A percentile compares a stretch with the other conserved stretches of the same genome.
phyloP scores from a whole-genome alignment of 139 green algal species.

The Chlamydomonas sp. region DNA sequence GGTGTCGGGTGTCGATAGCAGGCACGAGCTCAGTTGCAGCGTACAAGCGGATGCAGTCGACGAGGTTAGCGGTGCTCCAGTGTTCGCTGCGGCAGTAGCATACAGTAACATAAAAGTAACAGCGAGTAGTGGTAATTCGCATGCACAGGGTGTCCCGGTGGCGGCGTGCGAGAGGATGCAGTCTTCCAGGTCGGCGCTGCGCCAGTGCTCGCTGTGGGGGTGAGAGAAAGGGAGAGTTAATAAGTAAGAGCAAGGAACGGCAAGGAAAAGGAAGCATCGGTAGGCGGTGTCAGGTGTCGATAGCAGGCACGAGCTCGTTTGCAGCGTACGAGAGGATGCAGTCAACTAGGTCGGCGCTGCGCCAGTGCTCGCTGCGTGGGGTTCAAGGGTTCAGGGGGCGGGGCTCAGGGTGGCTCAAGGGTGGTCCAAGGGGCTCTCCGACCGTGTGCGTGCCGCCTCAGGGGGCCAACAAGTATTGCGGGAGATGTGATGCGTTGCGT shows the following conservation, averaged over 20 bases:
- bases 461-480: background rate
- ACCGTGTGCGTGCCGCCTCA: background rate
- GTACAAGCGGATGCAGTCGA: conserved; percentile 72
- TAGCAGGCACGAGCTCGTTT: conserved; percentile 37
- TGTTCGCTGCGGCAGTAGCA: no score
- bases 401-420: no score
- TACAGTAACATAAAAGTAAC: background rate
- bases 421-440: no score
- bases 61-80: conserved; percentile 61
- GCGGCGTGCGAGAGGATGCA: background rate
- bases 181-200: background rate
- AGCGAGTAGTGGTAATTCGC: background rate
- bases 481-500: background rate
- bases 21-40: conserved; percentile 45
- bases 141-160: background rate
- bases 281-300: background rate
- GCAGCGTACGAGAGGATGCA: conserved; percentile 64
- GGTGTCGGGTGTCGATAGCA: background rate
- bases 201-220: no score
- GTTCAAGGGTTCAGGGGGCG: no score
- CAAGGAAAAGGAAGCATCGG: background rate
- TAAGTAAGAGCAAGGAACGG: background rate
- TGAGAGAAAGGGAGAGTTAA: no score
- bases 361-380: conserved; percentile 19
- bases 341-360: conserved; percentile 58